Base-by-base conservation (phyloP, 768 basidiomycete species). In the Trametes meyenii region DNA sequence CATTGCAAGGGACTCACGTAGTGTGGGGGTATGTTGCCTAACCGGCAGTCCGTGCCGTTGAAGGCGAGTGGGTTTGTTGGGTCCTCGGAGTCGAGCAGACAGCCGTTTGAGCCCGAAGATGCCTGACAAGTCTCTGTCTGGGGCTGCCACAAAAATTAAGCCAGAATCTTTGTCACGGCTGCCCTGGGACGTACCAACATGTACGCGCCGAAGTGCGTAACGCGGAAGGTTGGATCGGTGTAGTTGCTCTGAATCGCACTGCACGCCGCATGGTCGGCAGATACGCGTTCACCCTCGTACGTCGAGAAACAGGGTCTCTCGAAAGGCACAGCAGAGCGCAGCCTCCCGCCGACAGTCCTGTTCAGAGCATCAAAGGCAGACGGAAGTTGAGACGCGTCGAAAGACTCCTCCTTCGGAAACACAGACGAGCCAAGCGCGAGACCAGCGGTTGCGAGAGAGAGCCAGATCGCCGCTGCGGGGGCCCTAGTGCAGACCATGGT, bases 41-140 rank as follows among this genome's bases (percentile, higher is more conserved):
- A 49, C 5, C 61, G 42, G 43, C 74, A 75, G 55, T 70, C 44
- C n/a, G 57, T 52, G 3, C 56, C 56, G 13, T 36, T 38, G 50
- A 39, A 69, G 1, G 73, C 67, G 1, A 44, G 35, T 10, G 66
- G 55, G 43, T 73, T 67, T 1, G 63, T 21, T 1, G 70, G 69
- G 57, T 74, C 53, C 24, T 35, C 45, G 53, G 65, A 80, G 67
- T 83, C 77, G 6, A 86, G 75, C 1, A 83, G 71, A 63, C 85
- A 86, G 38, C 78, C 76, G 16, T 78, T 73, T 8, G 74, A 72
- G 0, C 74, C 75, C 17, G 12, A 70, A 0, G 61, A 54, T 10
- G 63, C 62, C 69, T 85, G 83, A 67, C 85, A 87, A 1, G 81
- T 81, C 62, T 84, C 85, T 81, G 81, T 85, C 63, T 85, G 81